Evolutionary conservation across 2,329 filamentous ascomycete species (phyloP).

Genomic region (Fusarium abutilonis): DNA sequence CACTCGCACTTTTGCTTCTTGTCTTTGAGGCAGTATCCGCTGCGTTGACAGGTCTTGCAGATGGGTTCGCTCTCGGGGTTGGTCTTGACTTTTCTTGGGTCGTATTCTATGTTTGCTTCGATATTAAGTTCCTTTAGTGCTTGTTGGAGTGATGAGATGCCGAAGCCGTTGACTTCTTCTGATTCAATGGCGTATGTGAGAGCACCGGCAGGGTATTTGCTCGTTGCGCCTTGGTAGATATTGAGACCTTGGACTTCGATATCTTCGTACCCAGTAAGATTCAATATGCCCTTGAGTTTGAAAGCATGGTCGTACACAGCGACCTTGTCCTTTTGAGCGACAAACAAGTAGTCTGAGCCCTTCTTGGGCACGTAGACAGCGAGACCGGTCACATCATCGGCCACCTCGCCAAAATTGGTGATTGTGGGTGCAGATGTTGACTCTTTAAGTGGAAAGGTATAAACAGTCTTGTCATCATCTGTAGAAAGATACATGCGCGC

Average conservation of each 20-base stretch:
- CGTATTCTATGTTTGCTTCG: conserved; percentile 51
- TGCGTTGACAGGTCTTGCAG: conserved; percentile 49
- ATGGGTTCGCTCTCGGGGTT: conserved; percentile 44
- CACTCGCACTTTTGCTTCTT: conserved; percentile 51
- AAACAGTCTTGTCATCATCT: conserved; percentile 52
- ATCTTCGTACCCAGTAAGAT: conserved; percentile 52
- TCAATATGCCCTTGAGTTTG: conserved; percentile 50
- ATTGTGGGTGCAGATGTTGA: conserved; percentile 52
- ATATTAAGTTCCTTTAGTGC: conserved; percentile 49
- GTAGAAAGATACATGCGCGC: conserved; percentile 53
- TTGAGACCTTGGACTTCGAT: conserved; percentile 56
- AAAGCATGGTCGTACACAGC: conserved; percentile 53
- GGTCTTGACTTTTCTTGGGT: conserved; percentile 47
- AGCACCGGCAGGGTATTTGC: conserved; percentile 51
- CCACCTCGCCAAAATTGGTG: conserved; percentile 49
- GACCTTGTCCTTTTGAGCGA: conserved; percentile 52
- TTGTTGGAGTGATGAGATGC: conserved; percentile 51
- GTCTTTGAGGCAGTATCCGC: conserved; percentile 51
- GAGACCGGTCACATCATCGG: conserved; percentile 54
- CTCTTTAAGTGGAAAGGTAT: conserved; percentile 53
- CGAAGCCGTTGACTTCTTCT: conserved; percentile 53
- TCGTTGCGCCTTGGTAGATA: conserved; percentile 52
- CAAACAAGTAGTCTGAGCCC: conserved; percentile 56
- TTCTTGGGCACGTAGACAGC: conserved; percentile 52
- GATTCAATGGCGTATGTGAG: conserved; percentile 56